Percentiles rank a stretch among this genome's conserved stretches.
phyloP scores from a whole-genome alignment of 75 land plant species.

The Pinus tabuliformis region DNA sequence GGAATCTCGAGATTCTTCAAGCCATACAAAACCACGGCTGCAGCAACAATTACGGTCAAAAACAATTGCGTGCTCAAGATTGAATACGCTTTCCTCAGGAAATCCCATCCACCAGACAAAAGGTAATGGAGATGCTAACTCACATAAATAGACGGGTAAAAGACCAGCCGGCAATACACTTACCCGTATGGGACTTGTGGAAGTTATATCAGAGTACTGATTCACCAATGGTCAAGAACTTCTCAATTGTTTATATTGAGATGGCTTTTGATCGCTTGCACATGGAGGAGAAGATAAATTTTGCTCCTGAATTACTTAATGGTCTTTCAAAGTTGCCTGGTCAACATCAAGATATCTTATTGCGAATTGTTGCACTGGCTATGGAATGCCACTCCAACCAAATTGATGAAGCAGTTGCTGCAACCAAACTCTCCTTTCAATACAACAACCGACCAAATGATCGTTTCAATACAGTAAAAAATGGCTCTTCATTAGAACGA shows the following conservation, averaged over 20 bases:
- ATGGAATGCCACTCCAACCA: constrained; percentile 50
- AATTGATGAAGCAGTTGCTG: constrained; percentile 47
- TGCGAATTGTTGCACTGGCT: constrained; percentile 37
- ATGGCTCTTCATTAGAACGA: no score
- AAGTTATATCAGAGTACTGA: constrained; percentile 45
- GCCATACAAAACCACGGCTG: no score
- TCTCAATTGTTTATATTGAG: constrained; percentile 88
- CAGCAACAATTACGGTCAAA: no score
- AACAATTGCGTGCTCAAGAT: no score
- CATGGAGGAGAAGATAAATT: constrained; percentile 60
- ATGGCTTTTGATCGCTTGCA: constrained; percentile 85
- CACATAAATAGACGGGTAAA: constrained; percentile 95
- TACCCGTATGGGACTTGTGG: constrained; percentile 78
- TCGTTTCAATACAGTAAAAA: no score
- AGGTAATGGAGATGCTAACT: constrained; percentile 87
- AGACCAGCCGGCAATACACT: constrained; percentile 64
- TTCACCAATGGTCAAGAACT: constrained; percentile 70
- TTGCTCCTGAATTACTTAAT: constrained; percentile 63
- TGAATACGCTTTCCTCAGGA: no score
- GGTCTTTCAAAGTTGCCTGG: constrained; percentile 58
- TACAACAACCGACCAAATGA: no score
- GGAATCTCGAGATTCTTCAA: no score
- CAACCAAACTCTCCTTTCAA: no score
- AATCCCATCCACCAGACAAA: constrained; percentile 53
- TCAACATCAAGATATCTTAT: constrained; percentile 81